Percentiles rank a stretch among this genome's conserved stretches.
Evolutionary conservation across 2,329 filamentous ascomycete genomes (phyloP).

Genomic region (Trichoderma arundinaceum): DNA sequence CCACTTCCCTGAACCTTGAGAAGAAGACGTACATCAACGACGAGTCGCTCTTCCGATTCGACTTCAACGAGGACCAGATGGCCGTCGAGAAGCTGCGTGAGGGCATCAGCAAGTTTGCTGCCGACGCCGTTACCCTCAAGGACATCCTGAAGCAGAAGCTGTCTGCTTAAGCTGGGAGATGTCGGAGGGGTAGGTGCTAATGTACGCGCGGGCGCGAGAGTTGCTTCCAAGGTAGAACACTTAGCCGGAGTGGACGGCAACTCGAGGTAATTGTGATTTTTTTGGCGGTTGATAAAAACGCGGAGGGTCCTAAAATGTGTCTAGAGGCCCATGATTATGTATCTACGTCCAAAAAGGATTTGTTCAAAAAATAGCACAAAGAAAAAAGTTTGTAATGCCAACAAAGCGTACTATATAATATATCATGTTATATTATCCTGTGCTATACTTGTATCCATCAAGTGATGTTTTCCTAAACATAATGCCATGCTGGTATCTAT

Average conservation of each 20-base stretch:
- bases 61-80: slow-evolving; percentile 99
- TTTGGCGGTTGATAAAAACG: slow-evolving; percentile 27
- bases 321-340: slow-evolving; percentile 22
- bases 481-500: neutral
- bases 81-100: slow-evolving; percentile 98
- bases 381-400: neutral
- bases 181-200: neutral
- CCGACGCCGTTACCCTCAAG: slow-evolving; percentile 94
- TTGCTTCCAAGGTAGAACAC: neutral
- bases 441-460: neutral
- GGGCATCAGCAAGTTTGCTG: slow-evolving; percentile 99
- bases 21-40: slow-evolving; percentile 91
- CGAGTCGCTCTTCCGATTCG: slow-evolving; percentile 93
- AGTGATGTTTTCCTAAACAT: neutral
- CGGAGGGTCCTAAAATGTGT: slow-evolving; percentile 26
- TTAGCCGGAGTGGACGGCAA: neutral
- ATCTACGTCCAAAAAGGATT: slow-evolving; percentile 13
- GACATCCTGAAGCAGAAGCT: slow-evolving; percentile 89
- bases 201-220: neutral
- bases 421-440: neutral
- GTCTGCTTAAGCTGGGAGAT: slow-evolving; percentile 45
- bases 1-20: slow-evolving; percentile 73
- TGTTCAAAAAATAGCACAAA: slow-evolving; percentile 1
- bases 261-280: neutral
- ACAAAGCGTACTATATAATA: neutral